phyloP scores from a whole-genome alignment of 805 yeast species.

The Saccharomycopsis sp. region DNA sequence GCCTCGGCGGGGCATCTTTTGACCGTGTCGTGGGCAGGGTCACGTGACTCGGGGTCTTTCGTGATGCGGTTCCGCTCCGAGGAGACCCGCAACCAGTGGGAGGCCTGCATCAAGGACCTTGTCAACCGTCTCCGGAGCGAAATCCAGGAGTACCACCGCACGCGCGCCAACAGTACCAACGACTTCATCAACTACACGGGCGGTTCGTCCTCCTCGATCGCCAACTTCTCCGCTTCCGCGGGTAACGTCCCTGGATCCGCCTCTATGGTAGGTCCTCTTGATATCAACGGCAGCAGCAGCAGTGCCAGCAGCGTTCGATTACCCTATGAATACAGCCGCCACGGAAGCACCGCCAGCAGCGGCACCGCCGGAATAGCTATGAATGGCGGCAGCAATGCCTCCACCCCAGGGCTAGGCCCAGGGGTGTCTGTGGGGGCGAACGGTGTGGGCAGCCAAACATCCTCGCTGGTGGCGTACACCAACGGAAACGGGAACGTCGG shows the following conservation, averaged over 20 bases:
- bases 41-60: slow-evolving; percentile 80
- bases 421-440: not conserved
- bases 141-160: slow-evolving; percentile 9
- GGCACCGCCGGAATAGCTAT: slow-evolving; percentile 25
- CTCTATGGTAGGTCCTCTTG: not conserved
- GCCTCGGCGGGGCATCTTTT: slow-evolving; percentile 47
- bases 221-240: slow-evolving; percentile 6
- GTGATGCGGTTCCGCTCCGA: slow-evolving; percentile 77
- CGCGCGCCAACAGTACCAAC: slow-evolving; percentile 2
- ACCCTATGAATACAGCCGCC: slow-evolving; percentile 22
- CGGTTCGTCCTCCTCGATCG: slow-evolving; percentile 21
- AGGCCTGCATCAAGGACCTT: slow-evolving; percentile 47
- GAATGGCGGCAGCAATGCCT: slow-evolving; percentile 26
- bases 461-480: slow-evolving; percentile 2
- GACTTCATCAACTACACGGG: slow-evolving; percentile 22
- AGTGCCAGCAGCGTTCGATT: slow-evolving; percentile 14
- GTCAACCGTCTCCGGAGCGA: slow-evolving; percentile 30
- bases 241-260: slow-evolving; percentile 20
- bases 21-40: slow-evolving; percentile 76
- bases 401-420: not conserved
- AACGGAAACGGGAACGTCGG: slow-evolving; percentile 4
- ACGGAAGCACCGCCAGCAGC: slow-evolving; percentile 25
- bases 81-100: slow-evolving; percentile 82
- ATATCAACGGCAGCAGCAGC: not conserved
- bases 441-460: not conserved